phyloP scores from a whole-genome alignment of 805 yeast species.

The Suhomyces sp. region DNA sequence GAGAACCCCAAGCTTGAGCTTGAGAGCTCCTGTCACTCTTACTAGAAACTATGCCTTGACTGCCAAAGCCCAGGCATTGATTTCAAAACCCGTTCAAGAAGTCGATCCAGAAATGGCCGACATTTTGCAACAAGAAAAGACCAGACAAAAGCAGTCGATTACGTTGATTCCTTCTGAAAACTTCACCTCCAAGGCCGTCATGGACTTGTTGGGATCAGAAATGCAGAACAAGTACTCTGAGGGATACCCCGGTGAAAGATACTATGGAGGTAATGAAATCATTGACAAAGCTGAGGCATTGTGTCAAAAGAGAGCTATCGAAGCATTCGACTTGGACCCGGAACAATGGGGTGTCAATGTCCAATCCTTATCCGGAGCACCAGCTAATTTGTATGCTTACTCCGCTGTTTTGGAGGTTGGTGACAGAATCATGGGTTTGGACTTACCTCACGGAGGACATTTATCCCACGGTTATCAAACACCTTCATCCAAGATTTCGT shows the following conservation, averaged over 20 bases:
- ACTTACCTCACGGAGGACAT: slow-evolving; percentile 98
- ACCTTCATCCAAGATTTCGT: slow-evolving; percentile 87
- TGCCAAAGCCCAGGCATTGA: slow-evolving; percentile 60
- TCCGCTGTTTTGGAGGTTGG: slow-evolving; percentile 93
- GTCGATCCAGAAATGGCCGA: slow-evolving; percentile 79
- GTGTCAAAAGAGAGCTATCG: slow-evolving; percentile 92
- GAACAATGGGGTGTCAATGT: slow-evolving; percentile 98
- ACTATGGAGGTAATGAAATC: slow-evolving; percentile 97
- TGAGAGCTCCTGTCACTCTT: slow-evolving; percentile 11
- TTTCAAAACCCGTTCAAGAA: slow-evolving; percentile 59
- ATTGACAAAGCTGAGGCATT: slow-evolving; percentile 90
- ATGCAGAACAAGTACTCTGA: slow-evolving; percentile 98
- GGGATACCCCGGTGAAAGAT: slow-evolving; percentile 98
- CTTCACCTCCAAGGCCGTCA: slow-evolving; percentile 93
- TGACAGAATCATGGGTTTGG: slow-evolving; percentile 97
- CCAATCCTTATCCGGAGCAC: slow-evolving; percentile 94
- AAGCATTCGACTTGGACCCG: slow-evolving; percentile 77
- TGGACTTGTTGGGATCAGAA: slow-evolving; percentile 95
- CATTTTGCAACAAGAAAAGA: slow-evolving; percentile 75
- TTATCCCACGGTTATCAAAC: slow-evolving; percentile 98
- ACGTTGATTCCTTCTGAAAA: slow-evolving; percentile 96
- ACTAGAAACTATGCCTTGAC: slow-evolving; percentile 60
- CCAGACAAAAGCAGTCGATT: slow-evolving; percentile 91
- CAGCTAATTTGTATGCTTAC: slow-evolving; percentile 96
- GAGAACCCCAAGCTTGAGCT: slow-evolving; percentile 18